Base-by-base conservation (phyloP, 805 yeast species). In the Hagleromyces aurorensis region DNA sequence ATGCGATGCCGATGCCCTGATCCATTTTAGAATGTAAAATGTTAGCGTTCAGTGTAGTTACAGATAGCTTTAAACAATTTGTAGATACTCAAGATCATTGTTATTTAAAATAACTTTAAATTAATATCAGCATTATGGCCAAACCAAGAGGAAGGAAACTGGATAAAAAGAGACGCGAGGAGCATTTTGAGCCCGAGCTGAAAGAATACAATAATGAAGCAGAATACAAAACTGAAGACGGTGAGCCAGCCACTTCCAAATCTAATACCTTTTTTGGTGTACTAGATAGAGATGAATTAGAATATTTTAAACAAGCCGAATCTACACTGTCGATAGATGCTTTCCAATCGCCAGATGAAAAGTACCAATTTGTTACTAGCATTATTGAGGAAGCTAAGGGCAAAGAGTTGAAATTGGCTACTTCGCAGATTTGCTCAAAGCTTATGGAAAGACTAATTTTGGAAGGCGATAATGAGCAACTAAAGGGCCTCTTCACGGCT, bases 341-440 rank as follows among this genome's bases (percentile, higher is more conserved):
- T 0, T 84, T 89, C 49, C 82, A 72, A 12, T 59, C 65, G 11
- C 65, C 70, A 4, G 94, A 83, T 32, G 96, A 87, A 40, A 70
- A 77, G 43, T 56, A 54, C 6, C 78, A 79, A 2, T 86, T 89
- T 48, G 75, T 84, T 17, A 57, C 69, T 3, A 78, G 91, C 44
- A 82, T 89, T 2, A 67, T 87, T 42, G 89, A 79, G 41, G 98
- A 91, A 61, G 71, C 86, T 13, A 66, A 69, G 27, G 96, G 95
- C 2, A 86, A 87, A 46, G 97, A 89, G 57, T 63, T 91, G 43
- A 89, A 91, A 56, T 65, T 89, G 22, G 95, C 82, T 4, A 89
- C 96, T 3, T 87, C 89, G 50, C 96, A 87, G 50, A 85, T 89
- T 34, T 86, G 96, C 55, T 89, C 97, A 14, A 89, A 89, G 53